Evolutionary conservation across 108 stramenopile species (phyloP), one percentile per base, ranked within the genome.

Genomic region (Cyclotella baltica): DNA sequence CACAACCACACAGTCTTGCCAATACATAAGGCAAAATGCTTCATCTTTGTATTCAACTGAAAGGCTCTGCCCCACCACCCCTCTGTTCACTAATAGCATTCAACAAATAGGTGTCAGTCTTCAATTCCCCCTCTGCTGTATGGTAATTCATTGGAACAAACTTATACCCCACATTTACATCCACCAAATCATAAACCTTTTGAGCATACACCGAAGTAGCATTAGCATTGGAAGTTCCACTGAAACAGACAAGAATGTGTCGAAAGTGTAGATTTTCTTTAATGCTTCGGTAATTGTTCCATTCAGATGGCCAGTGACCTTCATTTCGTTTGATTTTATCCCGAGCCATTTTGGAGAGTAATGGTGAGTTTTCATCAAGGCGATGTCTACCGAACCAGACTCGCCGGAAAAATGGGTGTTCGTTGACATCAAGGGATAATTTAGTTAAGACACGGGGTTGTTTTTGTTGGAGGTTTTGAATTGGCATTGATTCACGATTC

Each of bases 331-430:
- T 87, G 43, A 94, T 85, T 35, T 59, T 65, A 27, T 83, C 67
- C 18, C 83, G 75, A 1, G 85, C 86, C 48, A 64, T 61, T 28
- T 81, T 81, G 19, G 81, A 87, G 11, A 94, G 50, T n/a, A 94
- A 75, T 27, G 93, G 93, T 22, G 90, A 91, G 25, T 82, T 76
- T 37, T 86, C 89, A 67, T 94, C 89, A 11, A 94, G 82, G 9
- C 85, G 62, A 57, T 94, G 93, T 22, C 87, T 85, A n/a, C 77
- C 93, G 47, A 88, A 59, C 93, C 93, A 94, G 10, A 88, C 86
- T 30, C 89, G 78, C 43, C 87, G 87, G 76, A 94, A 91, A 72
- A 86, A 94, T 11, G 93, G 93, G 70, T 94, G 90, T 23, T 89
- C 87, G 36, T 85, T 62, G 16, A 88, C 75, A 73, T 94, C 93